These are phyloP conservation scores for Dactylellina cionopaga DNA, from an alignment of 2,329 filamentous ascomycete species.

Conservation along the genomic window DNA sequence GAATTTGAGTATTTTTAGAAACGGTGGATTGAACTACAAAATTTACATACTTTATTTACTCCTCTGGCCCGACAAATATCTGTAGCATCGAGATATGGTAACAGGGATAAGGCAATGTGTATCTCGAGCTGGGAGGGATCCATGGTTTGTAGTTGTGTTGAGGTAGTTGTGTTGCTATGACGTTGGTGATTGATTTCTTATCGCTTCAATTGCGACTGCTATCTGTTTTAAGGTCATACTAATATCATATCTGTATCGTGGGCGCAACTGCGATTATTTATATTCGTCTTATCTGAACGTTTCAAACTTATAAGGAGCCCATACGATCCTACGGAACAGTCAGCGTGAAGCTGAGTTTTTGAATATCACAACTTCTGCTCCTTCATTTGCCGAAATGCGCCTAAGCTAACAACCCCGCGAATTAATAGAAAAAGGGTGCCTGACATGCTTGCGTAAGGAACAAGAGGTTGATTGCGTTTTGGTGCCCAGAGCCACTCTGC, in stretches of 20 bases:
- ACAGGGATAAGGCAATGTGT: slow-evolving; percentile 36
- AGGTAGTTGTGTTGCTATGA: slow-evolving; percentile 18
- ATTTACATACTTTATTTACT: slow-evolving; percentile 38
- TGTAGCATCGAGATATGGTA: slow-evolving; percentile 37
- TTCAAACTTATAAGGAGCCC: too few species aligned
- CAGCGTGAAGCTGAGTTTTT: too few species aligned
- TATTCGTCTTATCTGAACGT: too few species aligned
- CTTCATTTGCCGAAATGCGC: background rate
- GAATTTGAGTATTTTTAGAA: background rate
- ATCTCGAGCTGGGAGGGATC: slow-evolving; percentile 41
- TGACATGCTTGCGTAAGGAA: slow-evolving; percentile 42
- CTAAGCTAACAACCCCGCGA: slow-evolving; percentile 1
- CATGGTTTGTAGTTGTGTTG: slow-evolving; percentile 28
- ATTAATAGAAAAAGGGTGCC: too few species aligned
- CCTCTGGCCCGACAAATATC: slow-evolving; percentile 36
- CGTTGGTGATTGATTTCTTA: background rate
- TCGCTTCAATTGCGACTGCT: background rate
- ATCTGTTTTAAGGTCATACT: too few species aligned
- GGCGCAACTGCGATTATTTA: background rate
- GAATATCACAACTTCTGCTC: too few species aligned
- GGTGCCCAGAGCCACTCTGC: slow-evolving; percentile 4
- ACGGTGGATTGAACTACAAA: background rate
- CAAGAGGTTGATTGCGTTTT: slow-evolving; percentile 1
- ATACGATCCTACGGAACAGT: too few species aligned
- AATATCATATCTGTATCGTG: too few species aligned